Conservation (phyloP, 2,329 filamentous ascomycete genomes). For the Monosporascus sp. region DNA sequence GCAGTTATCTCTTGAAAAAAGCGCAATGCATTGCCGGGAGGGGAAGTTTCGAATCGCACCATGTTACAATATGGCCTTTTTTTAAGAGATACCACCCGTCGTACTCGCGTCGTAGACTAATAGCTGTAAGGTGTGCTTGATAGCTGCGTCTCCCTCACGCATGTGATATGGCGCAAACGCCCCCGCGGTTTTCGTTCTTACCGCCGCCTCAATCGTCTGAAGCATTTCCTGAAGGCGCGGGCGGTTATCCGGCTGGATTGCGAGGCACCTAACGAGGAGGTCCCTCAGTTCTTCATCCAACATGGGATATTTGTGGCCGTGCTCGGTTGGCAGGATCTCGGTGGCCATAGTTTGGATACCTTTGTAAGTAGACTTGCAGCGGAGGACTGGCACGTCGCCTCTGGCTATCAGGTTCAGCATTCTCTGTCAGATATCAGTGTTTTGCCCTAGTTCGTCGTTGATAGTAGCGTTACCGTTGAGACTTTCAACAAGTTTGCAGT, state of each 20-base stretch:
- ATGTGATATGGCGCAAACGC: background rate
- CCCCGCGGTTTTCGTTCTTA: background rate
- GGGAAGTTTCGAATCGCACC: too few species aligned
- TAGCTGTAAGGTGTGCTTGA: background rate
- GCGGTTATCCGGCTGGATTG: background rate
- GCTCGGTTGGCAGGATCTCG: background rate
- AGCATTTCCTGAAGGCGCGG: background rate
- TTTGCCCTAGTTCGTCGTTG: background rate
- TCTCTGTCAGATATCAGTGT: background rate
- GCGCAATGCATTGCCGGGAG: too few species aligned
- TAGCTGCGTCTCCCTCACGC: background rate
- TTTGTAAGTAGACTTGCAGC: background rate
- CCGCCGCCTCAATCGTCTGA: background rate
- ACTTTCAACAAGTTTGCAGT: background rate
- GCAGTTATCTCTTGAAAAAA: too few species aligned
- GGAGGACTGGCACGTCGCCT: background rate
- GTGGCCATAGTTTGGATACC: background rate
- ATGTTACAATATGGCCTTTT: too few species aligned
- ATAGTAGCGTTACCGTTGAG: background rate
- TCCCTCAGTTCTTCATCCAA: background rate
- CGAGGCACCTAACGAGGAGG: background rate
- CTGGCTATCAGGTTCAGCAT: background rate
- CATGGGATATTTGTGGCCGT: background rate
- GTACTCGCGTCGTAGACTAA: background rate
- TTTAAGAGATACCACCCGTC: too few species aligned